Evolutionary conservation across 805 yeast species (phyloP).

Genomic region (Candida alai): DNA sequence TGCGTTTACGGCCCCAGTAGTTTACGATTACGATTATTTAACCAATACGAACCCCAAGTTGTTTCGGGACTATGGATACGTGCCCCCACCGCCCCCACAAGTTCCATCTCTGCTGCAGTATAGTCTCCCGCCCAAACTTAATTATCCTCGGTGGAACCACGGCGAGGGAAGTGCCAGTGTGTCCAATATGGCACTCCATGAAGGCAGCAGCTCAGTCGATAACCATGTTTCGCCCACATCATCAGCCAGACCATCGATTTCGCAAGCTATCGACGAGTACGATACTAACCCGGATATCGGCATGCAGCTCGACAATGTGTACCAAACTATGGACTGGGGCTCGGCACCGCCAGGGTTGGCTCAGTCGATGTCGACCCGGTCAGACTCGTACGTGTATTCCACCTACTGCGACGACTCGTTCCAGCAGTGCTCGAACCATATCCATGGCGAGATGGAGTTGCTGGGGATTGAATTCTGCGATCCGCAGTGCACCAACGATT

Average conservation of each 20-base stretch:
- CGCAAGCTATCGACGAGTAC: neutral
- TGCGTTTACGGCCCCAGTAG: constrained; percentile 32
- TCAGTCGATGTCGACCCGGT: neutral
- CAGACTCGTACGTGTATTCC: constrained; percentile 5
- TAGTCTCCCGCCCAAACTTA: constrained; percentile 22
- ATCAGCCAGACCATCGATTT: constrained; percentile 12
- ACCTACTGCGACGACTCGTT: constrained; percentile 11
- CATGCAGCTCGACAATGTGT: constrained; percentile 7
- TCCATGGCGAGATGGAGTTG: constrained; percentile 42
- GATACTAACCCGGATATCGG: constrained; percentile 6
- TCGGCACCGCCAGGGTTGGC: constrained; percentile 4
- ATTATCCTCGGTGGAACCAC: constrained; percentile 2
- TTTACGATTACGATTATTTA: constrained; percentile 39
- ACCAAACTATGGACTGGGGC: constrained; percentile 2
- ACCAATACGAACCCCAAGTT: constrained; percentile 33
- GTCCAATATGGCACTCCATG: neutral
- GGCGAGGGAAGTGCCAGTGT: neutral
- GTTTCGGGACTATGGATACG: constrained; percentile 32
- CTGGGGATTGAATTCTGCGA: constrained; percentile 37
- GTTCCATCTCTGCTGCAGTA: constrained; percentile 1
- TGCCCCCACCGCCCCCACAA: constrained; percentile 22
- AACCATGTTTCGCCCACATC: constrained; percentile 14
- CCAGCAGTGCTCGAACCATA: constrained; percentile 22
- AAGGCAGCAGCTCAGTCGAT: neutral
- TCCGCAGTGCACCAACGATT: constrained; percentile 11